phyloP scores from a whole-genome alignment of 495 filamentous ascomycete genomes.

The Barbatosphaeria neglecta region DNA sequence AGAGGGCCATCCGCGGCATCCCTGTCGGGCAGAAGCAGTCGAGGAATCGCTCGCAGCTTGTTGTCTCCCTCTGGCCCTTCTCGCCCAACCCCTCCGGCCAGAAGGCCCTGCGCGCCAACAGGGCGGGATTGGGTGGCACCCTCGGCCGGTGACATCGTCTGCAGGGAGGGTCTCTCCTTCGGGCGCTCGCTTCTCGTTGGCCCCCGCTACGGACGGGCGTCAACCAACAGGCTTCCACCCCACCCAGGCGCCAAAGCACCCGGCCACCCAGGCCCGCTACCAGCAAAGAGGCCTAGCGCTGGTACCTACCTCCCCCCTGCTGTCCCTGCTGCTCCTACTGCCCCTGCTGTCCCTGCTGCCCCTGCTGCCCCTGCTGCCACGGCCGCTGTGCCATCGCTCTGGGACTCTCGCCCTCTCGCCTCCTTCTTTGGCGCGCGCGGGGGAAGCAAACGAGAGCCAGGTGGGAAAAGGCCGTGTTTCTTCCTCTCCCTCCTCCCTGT shows the following conservation, averaged over 20 bases:
- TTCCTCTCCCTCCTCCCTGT: neutral
- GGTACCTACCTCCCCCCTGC: no score
- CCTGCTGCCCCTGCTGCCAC: no score
- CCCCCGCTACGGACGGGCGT: neutral
- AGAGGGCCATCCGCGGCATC: neutral
- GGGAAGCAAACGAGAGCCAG: neutral
- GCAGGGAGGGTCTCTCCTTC: no score
- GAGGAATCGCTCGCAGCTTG: no score
- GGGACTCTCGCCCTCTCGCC: neutral
- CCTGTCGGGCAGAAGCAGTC: neutral
- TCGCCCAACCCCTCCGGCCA: neutral
- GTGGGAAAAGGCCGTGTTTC: no score
- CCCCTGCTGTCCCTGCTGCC: no score
- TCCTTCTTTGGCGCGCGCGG: neutral
- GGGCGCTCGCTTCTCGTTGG: neutral
- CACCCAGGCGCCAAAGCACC: neutral
- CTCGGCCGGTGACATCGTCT: neutral
- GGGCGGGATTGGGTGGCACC: neutral
- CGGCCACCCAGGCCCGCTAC: neutral
- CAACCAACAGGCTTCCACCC: neutral
- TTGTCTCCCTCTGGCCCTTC: no score
- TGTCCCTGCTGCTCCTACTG: no score
- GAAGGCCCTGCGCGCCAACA: neutral
- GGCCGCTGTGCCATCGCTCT: neutral
- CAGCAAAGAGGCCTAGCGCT: neutral